Evolutionary conservation across 2,329 filamentous ascomycete genomes (phyloP), one percentile per base, ranked within the genome.

Genomic region (Aspergillus chevalieri): DNA sequence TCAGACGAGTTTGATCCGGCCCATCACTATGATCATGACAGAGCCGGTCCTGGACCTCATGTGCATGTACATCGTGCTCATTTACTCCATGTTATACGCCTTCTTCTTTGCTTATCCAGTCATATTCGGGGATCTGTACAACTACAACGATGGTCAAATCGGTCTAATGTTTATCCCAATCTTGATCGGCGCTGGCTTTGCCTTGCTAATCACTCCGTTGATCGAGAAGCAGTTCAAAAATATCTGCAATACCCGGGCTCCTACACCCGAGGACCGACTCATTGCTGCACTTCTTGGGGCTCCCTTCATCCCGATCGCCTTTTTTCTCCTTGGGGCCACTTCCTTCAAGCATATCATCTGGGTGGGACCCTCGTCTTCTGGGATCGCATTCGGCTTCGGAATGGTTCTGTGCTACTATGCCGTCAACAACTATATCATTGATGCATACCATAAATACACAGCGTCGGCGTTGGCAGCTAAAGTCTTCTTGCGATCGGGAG

Each of bases 321-420:
- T 83, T 2, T 84, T 83, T 68, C 78, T 83, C 48, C 82, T 83
- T 55, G 80, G 79, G 0, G 83, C 80, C 74, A 78, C 79, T 0
- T 86, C 83, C 0, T 88, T 84, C 67, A 61, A 61, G n/a, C 53
- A 69, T 6, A 69, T 77, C 6, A 75, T 69, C 43, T 82, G 79
- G 78, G 74, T 80, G 24, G 75, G 69, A 0, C 78, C 80, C 0
- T 72, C 76, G 17, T 72, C 82, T 9, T 81, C 79, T 0, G 85
- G 85, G 8, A 78, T 84, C 61, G 78, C 80, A 6, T 82, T 89
- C 44, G 85, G 85, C n/a, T 88, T 87, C 59, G 85, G 85, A 52
- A 87, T 89, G 75, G 87, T 89, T 64, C 86, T 89, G 72, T 76
- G 88, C 21, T 89, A 88, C 76, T 88, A 88, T 70, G 74, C 83